Evolutionary conservation across 352 stramenopile genomes (phyloP).

Genomic region (Thraustochytrium sp.): DNA sequence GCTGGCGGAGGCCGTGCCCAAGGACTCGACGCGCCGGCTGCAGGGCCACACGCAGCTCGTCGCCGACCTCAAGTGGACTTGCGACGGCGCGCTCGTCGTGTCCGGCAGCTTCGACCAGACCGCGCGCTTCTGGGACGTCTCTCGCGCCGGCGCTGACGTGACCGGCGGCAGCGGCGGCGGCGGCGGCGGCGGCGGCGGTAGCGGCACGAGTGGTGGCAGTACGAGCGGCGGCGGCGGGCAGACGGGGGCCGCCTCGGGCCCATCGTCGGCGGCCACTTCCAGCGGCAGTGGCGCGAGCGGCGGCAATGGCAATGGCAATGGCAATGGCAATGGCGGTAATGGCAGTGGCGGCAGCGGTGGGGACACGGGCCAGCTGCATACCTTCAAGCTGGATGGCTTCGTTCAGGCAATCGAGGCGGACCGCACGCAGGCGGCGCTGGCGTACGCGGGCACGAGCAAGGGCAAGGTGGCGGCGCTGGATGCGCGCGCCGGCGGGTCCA

Average conservation of each 20-base stretch:
- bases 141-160: slow-evolving; percentile 16
- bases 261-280: no score
- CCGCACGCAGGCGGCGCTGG: not conserved
- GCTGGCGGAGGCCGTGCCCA: not conserved
- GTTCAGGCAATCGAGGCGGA: not conserved
- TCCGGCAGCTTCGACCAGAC: slow-evolving; percentile 52
- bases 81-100: slow-evolving; percentile 51
- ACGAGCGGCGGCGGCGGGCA: not conserved
- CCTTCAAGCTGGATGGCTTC: slow-evolving; percentile 12
- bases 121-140: slow-evolving; percentile 52
- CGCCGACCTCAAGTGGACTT: slow-evolving; percentile 40
- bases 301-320: not conserved
- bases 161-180: not conserved
- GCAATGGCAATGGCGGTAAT: not conserved
- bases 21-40: not conserved
- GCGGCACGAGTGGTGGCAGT: not conserved
- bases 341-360: not conserved
- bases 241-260: no score
- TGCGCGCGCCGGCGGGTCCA: not conserved
- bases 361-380: not conserved
- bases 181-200: not conserved
- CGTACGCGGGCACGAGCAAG: slow-evolving; percentile 60
- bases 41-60: slow-evolving; percentile 8
- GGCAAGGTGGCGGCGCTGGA: slow-evolving; percentile 44
- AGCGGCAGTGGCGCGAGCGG: not conserved